These are phyloP conservation scores for Tolypocladium guangdongense DNA, from an alignment of 2,329 filamentous ascomycete species.

Conservation along the genomic window DNA sequence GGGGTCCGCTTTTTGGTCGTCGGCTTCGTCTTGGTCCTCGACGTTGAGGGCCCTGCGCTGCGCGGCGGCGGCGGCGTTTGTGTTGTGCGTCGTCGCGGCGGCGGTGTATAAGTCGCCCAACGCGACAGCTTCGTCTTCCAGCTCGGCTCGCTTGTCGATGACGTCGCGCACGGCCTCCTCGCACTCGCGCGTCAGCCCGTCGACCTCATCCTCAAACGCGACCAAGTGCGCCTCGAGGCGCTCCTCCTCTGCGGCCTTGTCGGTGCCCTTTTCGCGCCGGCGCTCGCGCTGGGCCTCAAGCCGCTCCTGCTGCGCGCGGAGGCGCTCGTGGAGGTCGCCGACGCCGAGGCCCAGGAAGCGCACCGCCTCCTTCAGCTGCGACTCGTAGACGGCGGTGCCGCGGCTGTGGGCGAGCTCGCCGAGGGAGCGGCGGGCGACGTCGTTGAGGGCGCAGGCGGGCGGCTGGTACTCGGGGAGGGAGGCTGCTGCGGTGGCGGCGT, in stretches of 20 bases:
- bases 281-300: slow-evolving; percentile 21
- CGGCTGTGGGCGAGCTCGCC: slow-evolving; percentile 30
- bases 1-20: slow-evolving; percentile 11
- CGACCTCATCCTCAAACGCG: slow-evolving; percentile 28
- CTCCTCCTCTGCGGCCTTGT: slow-evolving; percentile 24
- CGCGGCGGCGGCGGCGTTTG: slow-evolving; percentile 4
- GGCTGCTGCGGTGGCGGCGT: slow-evolving; percentile 5
- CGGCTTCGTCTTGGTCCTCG: slow-evolving; percentile 5
- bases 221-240: slow-evolving; percentile 27
- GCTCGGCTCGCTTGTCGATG: slow-evolving; percentile 37
- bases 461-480: slow-evolving; percentile 39
- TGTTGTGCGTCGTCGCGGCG: neutral
- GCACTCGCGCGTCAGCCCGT: slow-evolving; percentile 29
- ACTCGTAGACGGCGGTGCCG: slow-evolving; percentile 29
- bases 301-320: slow-evolving; percentile 23
- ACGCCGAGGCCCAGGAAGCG: slow-evolving; percentile 33
- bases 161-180: slow-evolving; percentile 36
- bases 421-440: slow-evolving; percentile 26
- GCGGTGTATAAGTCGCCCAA: slow-evolving; percentile 23
- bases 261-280: slow-evolving; percentile 24
- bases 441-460: slow-evolving; percentile 33
- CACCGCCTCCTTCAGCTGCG: slow-evolving; percentile 33
- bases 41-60: slow-evolving; percentile 4
- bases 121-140: slow-evolving; percentile 36
- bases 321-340: slow-evolving; percentile 37